Evolutionary conservation across 495 filamentous ascomycete genomes (phyloP).

Genomic region (Mytilinidion resinicola): DNA sequence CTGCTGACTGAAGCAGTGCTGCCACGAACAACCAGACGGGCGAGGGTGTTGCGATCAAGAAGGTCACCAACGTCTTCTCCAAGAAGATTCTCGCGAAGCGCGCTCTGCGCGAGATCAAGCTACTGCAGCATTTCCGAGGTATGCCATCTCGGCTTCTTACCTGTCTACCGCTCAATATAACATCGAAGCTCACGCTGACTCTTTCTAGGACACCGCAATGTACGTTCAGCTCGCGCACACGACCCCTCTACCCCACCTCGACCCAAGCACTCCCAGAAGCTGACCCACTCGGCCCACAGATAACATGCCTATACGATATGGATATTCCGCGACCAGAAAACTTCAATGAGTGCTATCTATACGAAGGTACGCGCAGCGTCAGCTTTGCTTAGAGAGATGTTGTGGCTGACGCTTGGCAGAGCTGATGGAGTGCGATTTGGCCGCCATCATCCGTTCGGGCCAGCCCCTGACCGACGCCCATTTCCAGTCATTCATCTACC

Average conservation of each 20-base stretch:
- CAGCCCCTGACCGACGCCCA: conserved; percentile 98
- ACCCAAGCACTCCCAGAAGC: neutral
- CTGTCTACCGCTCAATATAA: neutral
- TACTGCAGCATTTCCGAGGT: conserved; percentile 94
- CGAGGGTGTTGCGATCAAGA: conserved; percentile 98
- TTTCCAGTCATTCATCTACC: conserved; percentile 99
- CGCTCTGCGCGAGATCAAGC: conserved; percentile 94
- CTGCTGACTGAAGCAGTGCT: conserved; percentile 46
- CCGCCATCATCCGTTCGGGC: conserved; percentile 94
- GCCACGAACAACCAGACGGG: conserved; percentile 84
- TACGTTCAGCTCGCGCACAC: conserved; percentile 35
- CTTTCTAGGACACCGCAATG: conserved; percentile 54
- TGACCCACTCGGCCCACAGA: conserved; percentile 47
- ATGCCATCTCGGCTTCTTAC: conserved; percentile 5
- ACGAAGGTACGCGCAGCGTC: conserved; percentile 62
- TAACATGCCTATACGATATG: conserved; percentile 99
- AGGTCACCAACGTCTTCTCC: conserved; percentile 99
- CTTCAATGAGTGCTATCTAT: conserved; percentile 98
- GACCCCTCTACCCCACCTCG: conserved; percentile 4
- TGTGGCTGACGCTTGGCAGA: conserved; percentile 49
- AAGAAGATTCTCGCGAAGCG: conserved; percentile 99
- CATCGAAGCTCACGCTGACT: conserved; percentile 15
- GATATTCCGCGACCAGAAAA: conserved; percentile 96
- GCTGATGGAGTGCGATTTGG: conserved; percentile 98
- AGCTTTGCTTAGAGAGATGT: neutral